phyloP scores from a whole-genome alignment of 2,329 filamentous ascomycete genomes.

The Sarocladiaceae sp. region DNA sequence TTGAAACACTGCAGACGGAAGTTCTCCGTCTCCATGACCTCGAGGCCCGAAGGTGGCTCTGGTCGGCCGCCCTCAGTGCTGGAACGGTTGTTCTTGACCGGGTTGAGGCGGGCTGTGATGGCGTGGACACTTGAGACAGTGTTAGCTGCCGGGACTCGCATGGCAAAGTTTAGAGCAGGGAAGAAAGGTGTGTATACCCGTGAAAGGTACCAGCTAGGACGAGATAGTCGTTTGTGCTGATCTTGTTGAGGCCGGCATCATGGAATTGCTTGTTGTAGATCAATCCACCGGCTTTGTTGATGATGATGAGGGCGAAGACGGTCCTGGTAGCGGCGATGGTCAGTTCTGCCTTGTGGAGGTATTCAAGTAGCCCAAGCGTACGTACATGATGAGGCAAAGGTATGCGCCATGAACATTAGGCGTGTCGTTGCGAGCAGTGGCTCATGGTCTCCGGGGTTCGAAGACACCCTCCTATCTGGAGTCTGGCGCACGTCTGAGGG shows the following conservation, averaged over 20 bases:
- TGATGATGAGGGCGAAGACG: slow-evolving; percentile 90
- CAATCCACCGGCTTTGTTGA: slow-evolving; percentile 96
- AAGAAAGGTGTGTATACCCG: slow-evolving; percentile 50
- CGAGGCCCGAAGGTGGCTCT: slow-evolving; percentile 69
- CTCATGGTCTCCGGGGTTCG: slow-evolving; percentile 3
- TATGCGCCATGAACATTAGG: slow-evolving; percentile 2
- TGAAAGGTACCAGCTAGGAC: slow-evolving; percentile 97
- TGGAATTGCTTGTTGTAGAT: slow-evolving; percentile 95
- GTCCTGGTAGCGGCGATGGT: slow-evolving; percentile 52
- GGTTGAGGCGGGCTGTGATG: slow-evolving; percentile 58
- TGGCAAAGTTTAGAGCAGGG: slow-evolving; percentile 1
- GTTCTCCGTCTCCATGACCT: slow-evolving; percentile 88
- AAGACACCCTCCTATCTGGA: slow-evolving; percentile 6
- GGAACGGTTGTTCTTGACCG: slow-evolving; percentile 38
- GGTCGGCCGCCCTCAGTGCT: slow-evolving; percentile 39
- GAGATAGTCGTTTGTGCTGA: slow-evolving; percentile 93
- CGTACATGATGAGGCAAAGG: slow-evolving; percentile 16
- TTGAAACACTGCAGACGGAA: slow-evolving; percentile 96
- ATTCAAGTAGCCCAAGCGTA: neutral
- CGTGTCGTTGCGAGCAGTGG: slow-evolving; percentile 5
- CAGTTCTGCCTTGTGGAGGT: neutral
- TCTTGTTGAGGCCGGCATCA: slow-evolving; percentile 74
- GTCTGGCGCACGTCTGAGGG: neutral
- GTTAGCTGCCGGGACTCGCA: neutral
- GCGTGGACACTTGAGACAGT: slow-evolving; percentile 53